Base-by-base conservation (phyloP, 2,329 filamentous ascomycete genomes). In the Trichophyton verrucosum region DNA sequence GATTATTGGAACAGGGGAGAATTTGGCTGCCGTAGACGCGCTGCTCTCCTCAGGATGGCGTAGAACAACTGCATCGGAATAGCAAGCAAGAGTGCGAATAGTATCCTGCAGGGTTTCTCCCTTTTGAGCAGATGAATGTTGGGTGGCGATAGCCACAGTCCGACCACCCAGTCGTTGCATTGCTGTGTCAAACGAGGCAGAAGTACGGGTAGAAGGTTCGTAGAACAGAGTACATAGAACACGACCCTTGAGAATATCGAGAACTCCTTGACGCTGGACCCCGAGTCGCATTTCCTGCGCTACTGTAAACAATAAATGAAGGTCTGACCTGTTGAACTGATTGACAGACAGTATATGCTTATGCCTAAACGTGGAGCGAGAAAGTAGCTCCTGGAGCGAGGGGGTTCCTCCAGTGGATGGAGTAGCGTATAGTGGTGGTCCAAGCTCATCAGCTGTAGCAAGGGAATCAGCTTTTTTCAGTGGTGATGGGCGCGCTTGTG, bases 91-190 rank as follows among this genome's bases (percentile, higher is more conserved):
- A 1, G 94, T 99, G 65, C 94, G 87, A 68, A 99, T 84, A 13
- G 91, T 96, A 72, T 99, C 94, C 71, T 94, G 89, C 17, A 99
- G 83, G 3, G 87, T 86, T 78, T 99, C 94, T 47, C 94, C 94
- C 82, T 99, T 99, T 75, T 91, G 83, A 3, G 91, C 91, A 13
- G 89, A 95, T 1, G 92, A 96, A 67, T 89, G 84, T 4, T 86
- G 82, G 2, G 92, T 95, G 46, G 90, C 81, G 70, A 97, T 86
- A 59, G 86, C 81, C 60, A 99, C 82, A 2, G 88, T 92, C 57
- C 90, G 84, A 56, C 94, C 94, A 67, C 94, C 94, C 3, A 99
- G 86, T 59, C 95, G 88, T 80, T 99, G 95, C 94, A 99, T 99
- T 47, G 94, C 94, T 61, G 92, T 89, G 71, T 99, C 94, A 69